Evolutionary conservation across 192 early-diverging fungal genomes (phyloP).

Genomic region (Gaertneriomyces sp.): DNA sequence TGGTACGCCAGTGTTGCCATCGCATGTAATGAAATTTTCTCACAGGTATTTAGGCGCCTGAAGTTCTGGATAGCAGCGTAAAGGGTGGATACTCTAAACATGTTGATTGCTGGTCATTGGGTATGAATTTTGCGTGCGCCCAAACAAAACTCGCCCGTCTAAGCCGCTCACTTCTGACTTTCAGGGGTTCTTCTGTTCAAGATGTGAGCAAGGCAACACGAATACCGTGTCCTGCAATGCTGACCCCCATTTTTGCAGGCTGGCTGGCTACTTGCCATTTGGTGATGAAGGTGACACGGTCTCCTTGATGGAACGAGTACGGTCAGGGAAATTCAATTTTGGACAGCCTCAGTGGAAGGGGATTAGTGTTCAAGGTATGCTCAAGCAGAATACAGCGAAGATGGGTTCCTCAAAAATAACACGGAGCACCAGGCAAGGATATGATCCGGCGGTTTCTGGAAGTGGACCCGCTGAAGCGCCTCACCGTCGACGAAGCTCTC

Average conservation of each 20-base stretch:
- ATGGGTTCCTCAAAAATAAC: background rate
- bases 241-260: slow-evolving; percentile 3
- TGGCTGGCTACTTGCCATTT: slow-evolving; percentile 23
- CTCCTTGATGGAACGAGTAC: background rate
- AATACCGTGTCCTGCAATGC: background rate
- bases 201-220: slow-evolving; percentile 8
- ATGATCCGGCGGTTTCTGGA: slow-evolving; percentile 46
- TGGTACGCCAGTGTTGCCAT: slow-evolving; percentile 11
- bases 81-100: slow-evolving; percentile 2
- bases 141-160: background rate
- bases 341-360: slow-evolving; percentile 3
- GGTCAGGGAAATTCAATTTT: background rate
- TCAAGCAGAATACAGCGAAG: too few relatives aligned
- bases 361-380: slow-evolving; percentile 18
- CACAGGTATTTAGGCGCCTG: slow-evolving; percentile 17
- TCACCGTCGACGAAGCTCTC: slow-evolving; percentile 51
- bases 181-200: slow-evolving; percentile 25
- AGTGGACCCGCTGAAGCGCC: slow-evolving; percentile 42
- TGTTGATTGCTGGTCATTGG: slow-evolving; percentile 33
- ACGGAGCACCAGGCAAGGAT: slow-evolving; percentile 20
- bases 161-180: background rate
- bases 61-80: slow-evolving; percentile 9
- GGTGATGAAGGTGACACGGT: slow-evolving; percentile 9
- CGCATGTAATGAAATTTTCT: background rate
- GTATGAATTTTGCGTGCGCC: background rate